Percentiles rank a stretch among this genome's conserved stretches.
These are phyloP conservation scores for Bruguiera hainesii DNA, from an alignment of 441 rosid species.

Conservation along the genomic window DNA sequence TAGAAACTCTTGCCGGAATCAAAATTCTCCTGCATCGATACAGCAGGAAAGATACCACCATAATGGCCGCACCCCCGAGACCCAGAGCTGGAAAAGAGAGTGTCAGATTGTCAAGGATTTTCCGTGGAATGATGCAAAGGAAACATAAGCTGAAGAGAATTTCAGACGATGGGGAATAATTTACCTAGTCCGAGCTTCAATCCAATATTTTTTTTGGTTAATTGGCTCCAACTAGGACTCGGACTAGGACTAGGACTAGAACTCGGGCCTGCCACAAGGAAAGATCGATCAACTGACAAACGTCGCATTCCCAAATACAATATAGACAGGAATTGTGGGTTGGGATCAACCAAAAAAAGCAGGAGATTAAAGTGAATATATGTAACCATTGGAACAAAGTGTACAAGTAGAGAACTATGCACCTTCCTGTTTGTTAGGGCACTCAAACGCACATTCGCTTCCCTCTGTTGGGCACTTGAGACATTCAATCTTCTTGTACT, in stretches of 20 bases:
- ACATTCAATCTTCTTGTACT: neutral
- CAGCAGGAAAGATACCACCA: constrained; percentile 20
- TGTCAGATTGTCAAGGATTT: neutral
- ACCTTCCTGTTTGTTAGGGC: neutral
- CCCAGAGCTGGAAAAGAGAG: constrained; percentile 28
- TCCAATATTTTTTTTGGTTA: neutral
- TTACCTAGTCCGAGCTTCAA: neutral
- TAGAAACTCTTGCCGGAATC: constrained; percentile 19
- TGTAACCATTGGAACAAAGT: too few relatives aligned
- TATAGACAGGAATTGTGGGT: neutral
- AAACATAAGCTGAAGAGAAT: neutral
- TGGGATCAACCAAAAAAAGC: too few relatives aligned
- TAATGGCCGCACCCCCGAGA: constrained; percentile 29
- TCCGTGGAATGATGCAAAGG: neutral
- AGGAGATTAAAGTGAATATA: too few relatives aligned
- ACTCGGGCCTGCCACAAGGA: neutral
- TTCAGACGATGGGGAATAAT: neutral
- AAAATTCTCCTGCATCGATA: constrained; percentile 17
- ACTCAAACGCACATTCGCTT: neutral
- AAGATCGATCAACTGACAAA: too few relatives aligned
- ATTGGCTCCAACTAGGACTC: neutral
- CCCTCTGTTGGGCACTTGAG: neutral
- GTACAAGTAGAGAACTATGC: neutral
- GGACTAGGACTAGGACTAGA: neutral
- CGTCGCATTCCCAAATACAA: neutral